phyloP scores from a whole-genome alignment of 495 filamentous ascomycete genomes.

The Cairneyella variabilis region DNA sequence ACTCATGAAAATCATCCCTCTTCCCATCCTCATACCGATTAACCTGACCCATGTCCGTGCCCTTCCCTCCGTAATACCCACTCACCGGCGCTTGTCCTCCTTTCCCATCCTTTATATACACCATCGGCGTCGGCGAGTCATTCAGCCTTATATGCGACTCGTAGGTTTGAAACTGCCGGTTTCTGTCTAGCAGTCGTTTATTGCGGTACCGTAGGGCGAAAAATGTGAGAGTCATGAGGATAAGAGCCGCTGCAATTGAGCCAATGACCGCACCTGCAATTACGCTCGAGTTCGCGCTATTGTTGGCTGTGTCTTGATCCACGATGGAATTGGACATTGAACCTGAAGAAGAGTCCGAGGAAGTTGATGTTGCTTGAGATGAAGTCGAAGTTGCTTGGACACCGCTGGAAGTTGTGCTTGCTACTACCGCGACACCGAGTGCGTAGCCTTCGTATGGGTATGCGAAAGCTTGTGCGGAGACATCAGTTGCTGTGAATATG shows the following conservation, averaged over 20 bases:
- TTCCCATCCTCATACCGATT: neutral
- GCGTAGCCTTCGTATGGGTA: conserved; percentile 25
- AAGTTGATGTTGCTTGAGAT: neutral
- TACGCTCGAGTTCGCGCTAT: conserved; percentile 3
- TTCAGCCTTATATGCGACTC: conserved; percentile 1
- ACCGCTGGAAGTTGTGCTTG: conserved; percentile 4
- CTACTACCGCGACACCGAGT: conserved; percentile 13
- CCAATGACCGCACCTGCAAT: conserved; percentile 24
- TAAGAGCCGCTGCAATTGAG: neutral
- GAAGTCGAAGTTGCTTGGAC: neutral
- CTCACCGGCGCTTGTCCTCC: neutral
- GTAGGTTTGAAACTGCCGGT: neutral
- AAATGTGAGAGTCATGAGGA: conserved; percentile 2
- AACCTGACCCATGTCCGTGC: neutral
- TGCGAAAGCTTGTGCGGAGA: conserved; percentile 20
- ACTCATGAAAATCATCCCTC: neutral
- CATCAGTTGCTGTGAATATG: conserved; percentile 19
- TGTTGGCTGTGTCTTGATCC: neutral
- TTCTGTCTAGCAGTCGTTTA: neutral
- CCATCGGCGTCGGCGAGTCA: conserved; percentile 9
- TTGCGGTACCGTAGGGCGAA: conserved; percentile 2
- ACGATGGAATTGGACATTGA: no score
- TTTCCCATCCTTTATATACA: conserved; percentile 1
- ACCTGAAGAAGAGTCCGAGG: neutral
- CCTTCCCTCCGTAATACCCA: neutral